Base-by-base conservation (phyloP, 768 basidiomycete genomes). In the Pleurotus platypus region DNA sequence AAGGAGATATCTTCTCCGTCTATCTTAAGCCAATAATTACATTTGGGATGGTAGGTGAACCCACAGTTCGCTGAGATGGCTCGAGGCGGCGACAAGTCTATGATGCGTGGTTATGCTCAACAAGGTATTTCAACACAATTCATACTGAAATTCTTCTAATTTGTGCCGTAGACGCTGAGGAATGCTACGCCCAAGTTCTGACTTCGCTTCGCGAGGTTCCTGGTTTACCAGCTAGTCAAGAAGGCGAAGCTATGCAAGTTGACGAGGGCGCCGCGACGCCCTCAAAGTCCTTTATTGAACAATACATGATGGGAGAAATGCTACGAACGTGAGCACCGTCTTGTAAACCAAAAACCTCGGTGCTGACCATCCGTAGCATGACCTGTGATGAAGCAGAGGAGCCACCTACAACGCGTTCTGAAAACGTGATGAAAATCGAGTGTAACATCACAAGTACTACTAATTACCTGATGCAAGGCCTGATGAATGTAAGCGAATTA, bases 11-110 rank as follows among this genome's bases (percentile, higher is more conserved):
- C 30, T 27, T 27, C 27, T 30, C 30, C 30, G 9, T 11, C 9
- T 11, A 11, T 8, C 2, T 30, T 30, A 1, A 30, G 30, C 30
- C 11, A 35, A 35, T 9, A 35, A 35, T 35, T 9, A 11, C 11
- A 3, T 35, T 35, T 11, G 24, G 24, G 24, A 26, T 5, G 30
- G 9, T 35, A 35, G 30, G 79, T 79, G 30, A 86, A 92, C 27
- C 96, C 96, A 2, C 97, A 98, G 72, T 98, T 99, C 64, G 90
- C 85, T 2, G 94, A 98, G 67, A 62, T 78, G 82, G 76, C 62
- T 18, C 76, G 75, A 56, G 73, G 70, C 42, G 73, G 72, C 61
- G 72, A 65, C 48, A 74, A 64, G 46, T 76, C 60, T 48, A 60
- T 69, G 57, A 63, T 79, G 16, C 13, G 51, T 12, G 16, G 15